Conservation (phyloP, 768 basidiomycete species). For the Leccinum boreale region DNA sequence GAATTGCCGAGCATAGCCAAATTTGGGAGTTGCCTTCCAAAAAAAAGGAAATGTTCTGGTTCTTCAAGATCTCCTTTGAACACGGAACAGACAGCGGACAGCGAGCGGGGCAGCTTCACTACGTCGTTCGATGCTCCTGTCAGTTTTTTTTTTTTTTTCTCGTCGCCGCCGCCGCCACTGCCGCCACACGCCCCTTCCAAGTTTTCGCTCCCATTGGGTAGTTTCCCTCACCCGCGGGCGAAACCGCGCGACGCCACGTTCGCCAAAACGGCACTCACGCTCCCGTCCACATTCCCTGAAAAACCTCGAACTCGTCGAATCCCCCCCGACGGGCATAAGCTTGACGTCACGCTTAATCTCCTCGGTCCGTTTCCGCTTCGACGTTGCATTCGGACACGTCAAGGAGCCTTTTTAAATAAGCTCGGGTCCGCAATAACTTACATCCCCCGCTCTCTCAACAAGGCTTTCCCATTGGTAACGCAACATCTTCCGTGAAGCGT, state of each 20-base stretch:
- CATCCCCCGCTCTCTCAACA: neutral
- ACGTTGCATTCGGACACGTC: constrained; percentile 6
- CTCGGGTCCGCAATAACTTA: constrained; percentile 4
- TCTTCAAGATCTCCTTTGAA: neutral
- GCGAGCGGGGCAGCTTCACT: neutral
- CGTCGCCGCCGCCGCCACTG: constrained; percentile 8
- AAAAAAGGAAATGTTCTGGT: neutral
- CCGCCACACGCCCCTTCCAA: neutral
- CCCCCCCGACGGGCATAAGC: neutral
- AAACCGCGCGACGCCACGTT: neutral
- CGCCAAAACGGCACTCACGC: neutral
- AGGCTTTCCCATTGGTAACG: constrained; percentile 9
- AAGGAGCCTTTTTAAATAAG: constrained; percentile 10
- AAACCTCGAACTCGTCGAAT: neutral
- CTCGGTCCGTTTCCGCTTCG: neutral
- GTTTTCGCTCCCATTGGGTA: too few relatives aligned
- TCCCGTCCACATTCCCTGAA: neutral
- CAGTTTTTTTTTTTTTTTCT: neutral
- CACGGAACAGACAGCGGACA: neutral
- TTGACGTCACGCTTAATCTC: constrained; percentile 1
- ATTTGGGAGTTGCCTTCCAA: neutral
- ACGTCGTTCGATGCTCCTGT: neutral
- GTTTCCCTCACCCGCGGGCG: neutral
- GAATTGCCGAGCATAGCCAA: constrained; percentile 6
- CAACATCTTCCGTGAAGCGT: constrained; percentile 24